Evolutionary conservation across 2,329 filamentous ascomycete genomes (phyloP), one percentile per base, ranked within the genome.

Genomic region (Cryoendolithus antarcticus): DNA sequence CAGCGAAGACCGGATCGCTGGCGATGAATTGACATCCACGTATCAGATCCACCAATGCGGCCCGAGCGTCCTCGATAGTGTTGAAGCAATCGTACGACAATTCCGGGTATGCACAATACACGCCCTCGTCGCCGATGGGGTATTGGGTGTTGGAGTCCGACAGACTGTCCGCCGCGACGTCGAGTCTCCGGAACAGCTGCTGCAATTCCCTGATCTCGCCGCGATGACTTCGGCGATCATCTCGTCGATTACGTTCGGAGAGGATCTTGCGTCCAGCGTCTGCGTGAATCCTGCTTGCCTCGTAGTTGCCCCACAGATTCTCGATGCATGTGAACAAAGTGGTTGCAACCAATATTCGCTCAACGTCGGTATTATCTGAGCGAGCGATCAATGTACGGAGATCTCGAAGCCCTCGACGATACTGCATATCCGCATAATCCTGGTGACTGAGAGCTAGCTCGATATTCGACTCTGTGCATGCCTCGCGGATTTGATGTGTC

Each of bases 131-230:
- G 7, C 36, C 39, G 32, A 45, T 45, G 2, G 34, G 37, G 31
- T 47, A 47, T 6, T 39, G 38, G 7, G 43, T 33, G 30, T 32
- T 38, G 10, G 10, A 27, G 31, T 43, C 38, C 9, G 40, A 43
- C 27, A 43, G 43, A 3, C 34, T 28, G 11, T 43, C 32, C 6
- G 45, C 43, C 7, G 40, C 33, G 3, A 47, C 35, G 15, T 47
- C 45, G 4, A 47, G 33, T 9, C 45, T 40, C 2, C 38, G 40
- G 28, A 47, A 38, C 1, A 43, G 32, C 19, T 40, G 34, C 19
- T 45, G 37, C 7, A 47, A 43, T 24, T 47, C 45, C 6, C 40
- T 21, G 4, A 47, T 34, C 7, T 48, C 46, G n/a, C 45, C 39
- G 30, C 44, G 37, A 30, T 43, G 37, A 9, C 35, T 34, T 10